A percentile compares a stretch with the other conserved stretches of the same genome.
Conservation (phyloP, 2,329 filamentous ascomycete species). For the Fusarium abutilonis region DNA sequence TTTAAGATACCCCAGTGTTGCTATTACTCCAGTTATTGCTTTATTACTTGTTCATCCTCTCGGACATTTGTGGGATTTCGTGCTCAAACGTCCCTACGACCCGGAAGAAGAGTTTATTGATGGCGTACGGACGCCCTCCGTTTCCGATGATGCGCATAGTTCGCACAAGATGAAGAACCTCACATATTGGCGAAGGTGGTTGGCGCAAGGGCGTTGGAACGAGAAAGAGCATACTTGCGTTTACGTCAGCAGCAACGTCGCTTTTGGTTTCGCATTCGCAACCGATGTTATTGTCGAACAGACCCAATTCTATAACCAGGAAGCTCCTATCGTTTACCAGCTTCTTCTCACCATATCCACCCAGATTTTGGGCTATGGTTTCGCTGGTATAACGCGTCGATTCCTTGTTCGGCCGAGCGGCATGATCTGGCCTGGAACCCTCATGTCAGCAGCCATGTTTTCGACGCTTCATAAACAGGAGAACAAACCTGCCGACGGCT, state of each 20-base stretch:
- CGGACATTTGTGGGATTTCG: conserved; percentile 79
- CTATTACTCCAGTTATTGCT: conserved; percentile 88
- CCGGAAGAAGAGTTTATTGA: conserved; percentile 60
- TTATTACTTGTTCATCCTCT: conserved; percentile 85
- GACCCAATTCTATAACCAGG: conserved; percentile 87
- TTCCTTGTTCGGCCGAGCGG: conserved; percentile 86
- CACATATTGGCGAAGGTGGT: conserved; percentile 71
- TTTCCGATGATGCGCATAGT: conserved; percentile 32
- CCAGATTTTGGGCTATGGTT: conserved; percentile 86
- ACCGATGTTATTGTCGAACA: conserved; percentile 93
- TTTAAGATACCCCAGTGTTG: conserved; percentile 87
- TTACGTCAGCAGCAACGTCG: conserved; percentile 89
- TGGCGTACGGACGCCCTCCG: conserved; percentile 54
- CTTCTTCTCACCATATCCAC: conserved; percentile 85
- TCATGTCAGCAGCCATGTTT: conserved; percentile 92
- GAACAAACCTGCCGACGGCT: conserved; percentile 83
- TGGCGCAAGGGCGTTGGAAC: conserved; percentile 84
- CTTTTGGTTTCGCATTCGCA: conserved; percentile 88
- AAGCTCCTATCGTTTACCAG: conserved; percentile 80
- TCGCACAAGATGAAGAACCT: conserved; percentile 43
- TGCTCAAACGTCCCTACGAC: conserved; percentile 71
- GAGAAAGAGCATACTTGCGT: conserved; percentile 90
- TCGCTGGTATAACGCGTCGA: conserved; percentile 81
- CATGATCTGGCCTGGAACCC: conserved; percentile 91
- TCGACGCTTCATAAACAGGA: conserved; percentile 85